Base-by-base conservation (phyloP, 306 rosid genomes). In the Cucurbita argyrosperma region DNA sequence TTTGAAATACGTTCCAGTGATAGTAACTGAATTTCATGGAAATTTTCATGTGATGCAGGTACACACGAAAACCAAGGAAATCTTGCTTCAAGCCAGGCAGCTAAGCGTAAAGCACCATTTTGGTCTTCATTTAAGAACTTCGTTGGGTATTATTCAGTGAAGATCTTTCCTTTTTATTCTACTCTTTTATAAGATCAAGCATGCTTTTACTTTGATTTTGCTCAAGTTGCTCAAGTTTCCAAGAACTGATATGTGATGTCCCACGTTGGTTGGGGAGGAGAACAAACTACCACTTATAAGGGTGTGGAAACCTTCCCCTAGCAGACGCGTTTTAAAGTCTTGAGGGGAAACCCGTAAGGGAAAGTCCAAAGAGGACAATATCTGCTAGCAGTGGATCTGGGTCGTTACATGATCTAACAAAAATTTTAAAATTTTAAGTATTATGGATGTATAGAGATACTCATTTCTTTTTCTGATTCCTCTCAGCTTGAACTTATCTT, bases 101-200 rank as follows among this genome's bases (percentile, higher is more conserved):
- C 15, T 21, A 60, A 83, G 76, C 76, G 56, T 53, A 71, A 9
- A 72, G 55, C 71, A 42, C 82, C 91, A 38, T 57, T 87, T 4
- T 91, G 97, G 91, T 76, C 77, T 71, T 88, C 95, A 54, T 79
- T 91, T 72, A 85, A 83, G 78, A 78, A 81, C 60, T 69, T 89
- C 79, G 35, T 91, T 72, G 82, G 99, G 99, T 94, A 89, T 45
- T 61, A 79, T 79, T 61, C 53, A 12, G 38, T 64, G 56, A 40
- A 73, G 39, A 57, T 37, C 19, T 8, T 45, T 46, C 19, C 13
- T 45, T 46, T 74, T 2, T 57, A 26, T 75, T 50, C 69, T 51
- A 37, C 60, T 70, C 19, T 70, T 59, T 60, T 69, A 56, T n/a
- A 71, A 23, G 11, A 14, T 46, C 21, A 51, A 49, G 23, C 38